Conservation (phyloP, 2,329 filamentous ascomycete species). For the Colletotrichum ledebouriae region DNA sequence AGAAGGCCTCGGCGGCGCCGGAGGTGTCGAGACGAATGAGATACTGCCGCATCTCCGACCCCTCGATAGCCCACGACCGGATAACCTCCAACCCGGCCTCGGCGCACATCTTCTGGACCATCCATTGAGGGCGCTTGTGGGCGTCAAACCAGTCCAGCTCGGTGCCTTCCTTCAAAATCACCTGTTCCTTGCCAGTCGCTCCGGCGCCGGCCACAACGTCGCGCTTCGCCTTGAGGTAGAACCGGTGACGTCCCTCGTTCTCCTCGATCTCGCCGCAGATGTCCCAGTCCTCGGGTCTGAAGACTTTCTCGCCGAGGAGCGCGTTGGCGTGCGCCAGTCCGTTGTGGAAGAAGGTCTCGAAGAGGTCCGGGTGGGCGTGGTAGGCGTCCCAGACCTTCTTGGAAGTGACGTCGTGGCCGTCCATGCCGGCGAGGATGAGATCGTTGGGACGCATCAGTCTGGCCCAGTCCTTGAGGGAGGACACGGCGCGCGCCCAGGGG, state of each 20-base stretch:
- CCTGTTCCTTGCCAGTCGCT: constrained; percentile 38
- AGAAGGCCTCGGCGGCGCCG: constrained; percentile 46
- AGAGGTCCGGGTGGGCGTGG: constrained; percentile 54
- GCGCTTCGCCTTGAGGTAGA: constrained; percentile 54
- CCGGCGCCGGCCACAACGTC: constrained; percentile 48
- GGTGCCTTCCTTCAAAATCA: constrained; percentile 49
- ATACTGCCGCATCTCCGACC: constrained; percentile 56
- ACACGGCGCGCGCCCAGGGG: constrained; percentile 52
- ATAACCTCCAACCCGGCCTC: constrained; percentile 54
- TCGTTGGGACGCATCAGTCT: constrained; percentile 52
- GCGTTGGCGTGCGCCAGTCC: constrained; percentile 56
- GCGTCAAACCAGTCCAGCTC: constrained; percentile 60
- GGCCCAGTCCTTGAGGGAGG: constrained; percentile 54
- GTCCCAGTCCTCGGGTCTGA: constrained; percentile 55
- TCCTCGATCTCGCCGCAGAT: constrained; percentile 53
- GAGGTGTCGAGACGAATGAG: constrained; percentile 50
- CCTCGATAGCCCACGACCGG: constrained; percentile 53
- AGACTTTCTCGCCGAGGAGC: constrained; percentile 51
- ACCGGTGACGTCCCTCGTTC: constrained; percentile 54
- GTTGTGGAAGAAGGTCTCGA: constrained; percentile 54
- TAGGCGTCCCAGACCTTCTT: constrained; percentile 58
- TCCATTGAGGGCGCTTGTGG: constrained; percentile 53
- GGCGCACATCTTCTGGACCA: constrained; percentile 51
- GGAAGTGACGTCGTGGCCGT: constrained; percentile 53
- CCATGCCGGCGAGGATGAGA: constrained; percentile 57